Base-by-base conservation (phyloP, 371 early-diverging fungal species). In the Syncephalastrum contaminatum region DNA sequence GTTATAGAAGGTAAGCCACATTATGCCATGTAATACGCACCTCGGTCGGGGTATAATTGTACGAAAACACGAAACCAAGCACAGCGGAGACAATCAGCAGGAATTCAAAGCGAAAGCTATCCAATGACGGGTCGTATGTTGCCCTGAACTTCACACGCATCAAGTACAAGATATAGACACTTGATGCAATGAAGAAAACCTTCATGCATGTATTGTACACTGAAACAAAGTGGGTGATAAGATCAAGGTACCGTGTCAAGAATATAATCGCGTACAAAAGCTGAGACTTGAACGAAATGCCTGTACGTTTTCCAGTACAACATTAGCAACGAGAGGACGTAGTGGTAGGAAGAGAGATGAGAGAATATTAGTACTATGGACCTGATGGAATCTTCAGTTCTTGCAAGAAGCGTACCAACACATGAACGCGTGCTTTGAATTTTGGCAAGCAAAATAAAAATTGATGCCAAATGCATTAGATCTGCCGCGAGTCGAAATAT, bases 201-300 rank as follows among this genome's bases (percentile, higher is more conserved):
- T 99, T 99, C 97, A 98, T 97, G 39, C 88, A 58, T 22, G 92
- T 84, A 72, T 98, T 98, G 84, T 99, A 99, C 10, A 97, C 53
- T 0, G 92, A 90, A 39, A 84, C 62, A 51, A 79, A 92, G 36
- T 79, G 62, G 40, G 75, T 67, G 59, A 97, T 80, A 48, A 99
- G 73, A 70, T 99, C 98, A 19, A 95, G 69, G 72, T 99, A 99
- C 54, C 99, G 92, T 18, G 94, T 85, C 53, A 88, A 50, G 75
- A 98, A 99, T 4, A 99, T 98, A 24, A 91, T 57, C 3, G 95
- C 75, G 64, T 98, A 99, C 14, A 99, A 76, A 1, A 87, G 72
- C 73, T 99, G 99, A 0, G 98, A 88, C 74, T 99, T 99, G 81
- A 96, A 93, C 7, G 96, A 96, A 43, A 99, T 94, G 16, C 99